Base-by-base conservation (phyloP, 1,284 basidiomycete species). In the Ceratobasidium sp. region DNA sequence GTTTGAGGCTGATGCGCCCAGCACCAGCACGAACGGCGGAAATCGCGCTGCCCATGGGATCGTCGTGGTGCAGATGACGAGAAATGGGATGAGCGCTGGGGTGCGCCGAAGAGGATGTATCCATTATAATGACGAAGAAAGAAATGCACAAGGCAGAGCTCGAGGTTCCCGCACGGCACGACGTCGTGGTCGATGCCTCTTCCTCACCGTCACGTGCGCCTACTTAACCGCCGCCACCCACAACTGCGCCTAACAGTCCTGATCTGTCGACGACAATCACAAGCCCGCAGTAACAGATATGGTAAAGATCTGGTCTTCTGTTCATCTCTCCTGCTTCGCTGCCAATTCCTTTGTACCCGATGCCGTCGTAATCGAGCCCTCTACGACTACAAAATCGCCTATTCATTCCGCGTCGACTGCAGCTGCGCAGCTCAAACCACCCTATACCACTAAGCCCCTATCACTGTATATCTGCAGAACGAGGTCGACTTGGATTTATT, bases 1-100 rank as follows among this genome's bases (percentile, higher is more conserved):
- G 64, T 43, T 69, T 69, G 64, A 54, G 64, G 23, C 32, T 47
- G 64, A 43, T 63, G 44, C 61, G 61, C 18, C 61, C 61, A 21
- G 43, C 46, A 44, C 43, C 43, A 44, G 9, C 35, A 52, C 64
- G 64, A 52, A 69, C 64, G 28, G 64, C 64, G 46, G 64, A 69
- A 23, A 69, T 21, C 7, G 64, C 41, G 30, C 30, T 30, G 49
- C 64, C 64, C 64, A 69, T 69, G 35, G 57, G 35, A 18, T 35
- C 35, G 41, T 69, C 64, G 50, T 69, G 41, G 59, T 26, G 43
- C 26, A 69, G n/a, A 38, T 26, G 46, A 69, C 55, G 52, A 44
- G 64, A 28, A 57, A 57, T 6, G 13, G 16, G 13, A 35, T 28
- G 64, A n/a, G 64, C n/a, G 26, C 26, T 35, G 46, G 64, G 38